Evolutionary conservation across 1,284 basidiomycete species (phyloP).

Genomic region (Inonotus hispidus): DNA sequence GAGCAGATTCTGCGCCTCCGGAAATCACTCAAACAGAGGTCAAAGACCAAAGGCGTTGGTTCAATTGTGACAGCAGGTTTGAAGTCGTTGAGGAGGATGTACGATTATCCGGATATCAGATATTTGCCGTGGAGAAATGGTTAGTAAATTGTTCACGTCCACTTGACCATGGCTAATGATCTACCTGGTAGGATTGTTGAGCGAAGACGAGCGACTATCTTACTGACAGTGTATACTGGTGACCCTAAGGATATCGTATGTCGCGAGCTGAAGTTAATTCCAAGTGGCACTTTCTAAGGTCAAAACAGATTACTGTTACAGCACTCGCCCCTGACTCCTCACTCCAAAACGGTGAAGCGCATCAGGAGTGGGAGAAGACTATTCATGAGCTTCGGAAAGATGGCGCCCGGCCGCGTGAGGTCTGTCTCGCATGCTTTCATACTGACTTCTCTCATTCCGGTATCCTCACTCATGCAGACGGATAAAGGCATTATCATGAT

Average conservation of each 20-base stretch:
- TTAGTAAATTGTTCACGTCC: conserved; percentile 26
- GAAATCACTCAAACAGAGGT: neutral
- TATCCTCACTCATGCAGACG: conserved; percentile 36
- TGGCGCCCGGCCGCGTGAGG: conserved; percentile 63
- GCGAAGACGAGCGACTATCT: conserved; percentile 50
- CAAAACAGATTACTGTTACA: conserved; percentile 50
- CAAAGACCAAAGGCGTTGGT: conserved; percentile 8
- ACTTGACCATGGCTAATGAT: neutral
- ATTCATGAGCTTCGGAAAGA: conserved; percentile 56
- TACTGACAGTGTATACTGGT: conserved; percentile 70
- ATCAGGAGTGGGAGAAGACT: conserved; percentile 53
- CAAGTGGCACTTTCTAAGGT: neutral
- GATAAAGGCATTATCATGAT: conserved; percentile 66
- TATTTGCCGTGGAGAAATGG: conserved; percentile 84
- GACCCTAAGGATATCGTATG: conserved; percentile 56
- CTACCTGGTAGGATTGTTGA: conserved; percentile 54
- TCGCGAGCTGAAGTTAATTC: neutral
- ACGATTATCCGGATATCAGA: conserved; percentile 57
- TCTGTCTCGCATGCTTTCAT: conserved; percentile 24
- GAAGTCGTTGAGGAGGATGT: conserved; percentile 42
- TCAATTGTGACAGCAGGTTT: conserved; percentile 29
- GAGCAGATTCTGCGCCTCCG: conserved; percentile 10
- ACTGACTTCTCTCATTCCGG: neutral
- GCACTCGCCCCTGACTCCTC: conserved; percentile 42
- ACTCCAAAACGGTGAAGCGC: conserved; percentile 40